Evolutionary conservation across 768 basidiomycete species (phyloP).

Genomic region (Cystobasidium ongulense): DNA sequence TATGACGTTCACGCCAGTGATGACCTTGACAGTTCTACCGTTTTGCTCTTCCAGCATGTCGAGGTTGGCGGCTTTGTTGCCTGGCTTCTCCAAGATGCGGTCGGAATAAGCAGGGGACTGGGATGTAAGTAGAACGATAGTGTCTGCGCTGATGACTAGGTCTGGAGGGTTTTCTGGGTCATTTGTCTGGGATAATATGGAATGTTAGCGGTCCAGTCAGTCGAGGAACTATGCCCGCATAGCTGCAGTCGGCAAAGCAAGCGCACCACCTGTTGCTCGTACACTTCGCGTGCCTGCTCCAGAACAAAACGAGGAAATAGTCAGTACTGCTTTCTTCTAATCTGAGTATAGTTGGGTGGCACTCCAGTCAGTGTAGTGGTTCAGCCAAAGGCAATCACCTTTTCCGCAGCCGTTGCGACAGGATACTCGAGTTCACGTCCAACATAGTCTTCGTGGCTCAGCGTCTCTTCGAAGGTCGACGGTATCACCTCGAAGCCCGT

Average conservation of each 20-base stretch:
- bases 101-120: conserved; percentile 49
- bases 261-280: conserved; percentile 60
- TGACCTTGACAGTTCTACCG: conserved; percentile 78
- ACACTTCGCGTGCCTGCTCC: conserved; percentile 67
- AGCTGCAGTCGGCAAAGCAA: background rate
- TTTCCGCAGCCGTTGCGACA: conserved; percentile 64
- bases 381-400: conserved; percentile 47
- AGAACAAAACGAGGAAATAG: too few species aligned
- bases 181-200: conserved; percentile 50
- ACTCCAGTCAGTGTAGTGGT: too few species aligned
- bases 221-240: too few species aligned
- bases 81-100: conserved; percentile 79
- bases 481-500: conserved; percentile 54
- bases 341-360: too few species aligned
- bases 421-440: conserved; percentile 66
- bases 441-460: conserved; percentile 57
- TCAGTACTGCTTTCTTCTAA: too few species aligned
- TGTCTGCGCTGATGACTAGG: conserved; percentile 70
- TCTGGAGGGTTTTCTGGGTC: conserved; percentile 65
- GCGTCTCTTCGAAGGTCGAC: conserved; percentile 71
- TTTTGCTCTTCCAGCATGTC: conserved; percentile 82
- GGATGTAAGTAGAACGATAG: conserved; percentile 72
- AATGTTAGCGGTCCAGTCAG: too few species aligned
- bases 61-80: conserved; percentile 66
- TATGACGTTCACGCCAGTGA: conserved; percentile 79